Conservation (phyloP, 208 protist genomes). For the Lotmaria passim region DNA sequence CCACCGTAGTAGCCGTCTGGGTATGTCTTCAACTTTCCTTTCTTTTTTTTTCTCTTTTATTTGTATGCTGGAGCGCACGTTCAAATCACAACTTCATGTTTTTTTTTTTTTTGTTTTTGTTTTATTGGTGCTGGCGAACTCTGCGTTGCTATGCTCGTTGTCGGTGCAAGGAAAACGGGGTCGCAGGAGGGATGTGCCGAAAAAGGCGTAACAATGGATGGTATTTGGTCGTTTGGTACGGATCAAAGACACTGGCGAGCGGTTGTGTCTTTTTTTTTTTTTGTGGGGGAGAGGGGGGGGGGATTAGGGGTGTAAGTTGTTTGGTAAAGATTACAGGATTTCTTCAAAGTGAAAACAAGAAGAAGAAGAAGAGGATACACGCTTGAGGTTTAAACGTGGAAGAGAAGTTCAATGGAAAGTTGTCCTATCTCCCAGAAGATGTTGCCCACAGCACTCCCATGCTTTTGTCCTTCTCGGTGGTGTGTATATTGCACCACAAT, state of each 20-base stretch:
- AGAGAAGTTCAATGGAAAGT: too few species aligned
- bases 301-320: too few species aligned
- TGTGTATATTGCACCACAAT: too few species aligned
- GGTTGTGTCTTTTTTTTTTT: neutral
- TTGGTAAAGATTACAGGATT: too few species aligned
- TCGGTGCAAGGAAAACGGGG: neutral
- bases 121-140: slow-evolving; percentile 17
- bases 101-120: slow-evolving; percentile 30
- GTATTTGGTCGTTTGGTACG: too few species aligned
- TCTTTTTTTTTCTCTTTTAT: slow-evolving; percentile 8
- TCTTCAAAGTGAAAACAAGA: neutral
- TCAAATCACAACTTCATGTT: slow-evolving; percentile 5
- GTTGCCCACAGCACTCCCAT: too few species aligned
- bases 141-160: neutral
- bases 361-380: neutral
- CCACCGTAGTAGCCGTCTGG: neutral
- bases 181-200: neutral
- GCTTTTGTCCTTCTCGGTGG: too few species aligned
- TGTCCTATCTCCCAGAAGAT: too few species aligned
- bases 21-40: too few species aligned
- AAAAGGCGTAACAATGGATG: neutral
- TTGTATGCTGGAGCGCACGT: neutral
- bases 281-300: neutral
- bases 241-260: too few species aligned
- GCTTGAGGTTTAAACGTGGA: neutral